phyloP scores from a whole-genome alignment of 192 early-diverging fungal genomes.

The Gigaspora rosea region DNA sequence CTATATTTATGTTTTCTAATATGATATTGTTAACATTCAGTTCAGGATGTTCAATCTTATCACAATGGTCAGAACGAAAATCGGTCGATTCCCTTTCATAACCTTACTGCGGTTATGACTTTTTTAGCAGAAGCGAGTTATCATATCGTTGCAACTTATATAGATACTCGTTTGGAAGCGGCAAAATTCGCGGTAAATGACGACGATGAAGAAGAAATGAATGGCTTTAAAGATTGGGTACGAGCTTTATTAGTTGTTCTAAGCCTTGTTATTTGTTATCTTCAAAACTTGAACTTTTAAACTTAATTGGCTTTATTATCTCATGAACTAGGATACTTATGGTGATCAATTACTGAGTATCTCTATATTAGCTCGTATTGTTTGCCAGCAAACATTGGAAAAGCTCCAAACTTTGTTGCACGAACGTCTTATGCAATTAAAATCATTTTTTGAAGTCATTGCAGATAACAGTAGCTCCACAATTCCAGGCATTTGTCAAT shows the following conservation, averaged over 20 bases:
- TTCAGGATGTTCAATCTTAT: conserved; percentile 1
- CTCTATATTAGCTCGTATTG: conserved; percentile 61
- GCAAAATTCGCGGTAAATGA: conserved; percentile 47
- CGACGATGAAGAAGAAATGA: conserved; percentile 55
- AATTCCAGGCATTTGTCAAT: too few relatives aligned
- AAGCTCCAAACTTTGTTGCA: conserved; percentile 52
- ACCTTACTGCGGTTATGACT: not conserved
- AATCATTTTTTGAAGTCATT: conserved; percentile 46
- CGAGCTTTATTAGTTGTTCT: not conserved
- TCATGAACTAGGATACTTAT: conserved; percentile 57
- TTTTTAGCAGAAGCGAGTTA: conserved; percentile 37
- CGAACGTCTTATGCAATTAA: conserved; percentile 53
- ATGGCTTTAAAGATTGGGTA: conserved; percentile 63
- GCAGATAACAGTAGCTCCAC: not conserved
- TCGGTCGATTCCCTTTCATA: too few relatives aligned
- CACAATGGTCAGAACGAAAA: not conserved
- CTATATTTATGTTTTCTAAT: too few relatives aligned
- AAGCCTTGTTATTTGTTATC: not conserved
- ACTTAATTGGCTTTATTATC: not conserved
- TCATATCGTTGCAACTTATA: conserved; percentile 60
- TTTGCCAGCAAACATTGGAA: conserved; percentile 51
- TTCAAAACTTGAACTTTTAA: not conserved
- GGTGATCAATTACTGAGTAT: conserved; percentile 72
- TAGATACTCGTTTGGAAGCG: conserved; percentile 61
- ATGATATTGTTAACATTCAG: not conserved